Evolutionary conservation across 805 yeast genomes (phyloP).

Genomic region (Metschnikowia lunata): DNA sequence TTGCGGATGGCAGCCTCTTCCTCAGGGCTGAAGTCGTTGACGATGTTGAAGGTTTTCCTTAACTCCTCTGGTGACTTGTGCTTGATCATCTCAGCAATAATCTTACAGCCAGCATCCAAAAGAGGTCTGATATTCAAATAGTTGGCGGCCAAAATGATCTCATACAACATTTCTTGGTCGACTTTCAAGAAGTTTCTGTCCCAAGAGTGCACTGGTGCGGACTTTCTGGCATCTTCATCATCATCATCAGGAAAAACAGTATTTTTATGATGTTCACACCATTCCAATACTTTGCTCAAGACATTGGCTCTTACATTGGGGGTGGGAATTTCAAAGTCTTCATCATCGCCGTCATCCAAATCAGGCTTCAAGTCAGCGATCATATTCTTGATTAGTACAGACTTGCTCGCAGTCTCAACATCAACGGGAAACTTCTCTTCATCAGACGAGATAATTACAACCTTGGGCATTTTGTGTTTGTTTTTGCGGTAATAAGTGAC

Average conservation of each 20-base stretch:
- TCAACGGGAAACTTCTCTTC: constrained; percentile 77
- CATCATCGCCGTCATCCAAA: constrained; percentile 50
- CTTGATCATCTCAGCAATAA: constrained; percentile 79
- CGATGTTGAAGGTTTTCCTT: constrained; percentile 74
- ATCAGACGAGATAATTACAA: constrained; percentile 69
- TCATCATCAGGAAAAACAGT: constrained; percentile 69
- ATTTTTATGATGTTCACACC: constrained; percentile 94
- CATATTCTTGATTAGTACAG: constrained; percentile 81
- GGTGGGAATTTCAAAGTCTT: constrained; percentile 76
- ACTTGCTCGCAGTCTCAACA: constrained; percentile 78
- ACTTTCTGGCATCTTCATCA: constrained; percentile 78
- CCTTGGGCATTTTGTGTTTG: constrained; percentile 29
- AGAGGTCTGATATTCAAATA: constrained; percentile 71
- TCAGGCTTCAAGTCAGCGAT: constrained; percentile 62
- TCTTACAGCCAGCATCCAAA: constrained; percentile 74
- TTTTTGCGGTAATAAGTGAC: too few species aligned
- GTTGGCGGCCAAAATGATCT: constrained; percentile 77
- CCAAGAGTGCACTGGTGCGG: constrained; percentile 95
- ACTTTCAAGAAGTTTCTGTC: constrained; percentile 90
- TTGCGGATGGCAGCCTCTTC: constrained; percentile 85
- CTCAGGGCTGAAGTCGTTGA: constrained; percentile 79
- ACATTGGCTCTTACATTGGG: constrained; percentile 88
- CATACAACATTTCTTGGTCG: constrained; percentile 86
- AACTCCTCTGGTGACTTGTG: constrained; percentile 78
- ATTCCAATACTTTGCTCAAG: constrained; percentile 84